A percentile compares a stretch with the other conserved stretches of the same genome.
Conservation (phyloP, 2,329 filamentous ascomycete species). For the Dactylellina haptotyla region DNA sequence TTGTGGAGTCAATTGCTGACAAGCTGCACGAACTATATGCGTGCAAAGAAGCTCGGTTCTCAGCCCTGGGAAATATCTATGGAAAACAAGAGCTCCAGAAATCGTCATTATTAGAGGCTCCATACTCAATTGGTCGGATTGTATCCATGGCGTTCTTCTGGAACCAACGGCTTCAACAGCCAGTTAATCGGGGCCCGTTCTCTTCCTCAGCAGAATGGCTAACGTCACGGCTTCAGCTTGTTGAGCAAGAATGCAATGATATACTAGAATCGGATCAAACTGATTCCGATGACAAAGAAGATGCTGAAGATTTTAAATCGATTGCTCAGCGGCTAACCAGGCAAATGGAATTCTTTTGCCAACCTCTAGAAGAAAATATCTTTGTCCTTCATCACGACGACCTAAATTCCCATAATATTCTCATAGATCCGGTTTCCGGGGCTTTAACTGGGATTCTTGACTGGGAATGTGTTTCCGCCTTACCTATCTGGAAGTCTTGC, state of each 20-base stretch:
- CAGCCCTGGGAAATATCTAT: constrained; percentile 59
- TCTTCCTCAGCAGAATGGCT: constrained; percentile 62
- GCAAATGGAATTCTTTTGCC: background rate
- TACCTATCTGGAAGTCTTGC: constrained; percentile 62
- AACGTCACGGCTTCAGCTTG: constrained; percentile 59
- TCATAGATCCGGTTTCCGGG: constrained; percentile 61
- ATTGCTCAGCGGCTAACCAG: constrained; percentile 59
- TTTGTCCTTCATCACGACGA: constrained; percentile 62
- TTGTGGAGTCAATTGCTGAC: constrained; percentile 57
- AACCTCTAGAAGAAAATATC: constrained; percentile 55
- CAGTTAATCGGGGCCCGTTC: constrained; percentile 62
- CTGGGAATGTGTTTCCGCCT: constrained; percentile 63
- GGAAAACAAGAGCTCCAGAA: no score
- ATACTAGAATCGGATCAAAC: constrained; percentile 56
- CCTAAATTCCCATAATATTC: constrained; percentile 62
- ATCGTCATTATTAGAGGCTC: constrained; percentile 1
- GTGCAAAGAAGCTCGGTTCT: constrained; percentile 54
- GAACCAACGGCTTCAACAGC: constrained; percentile 59
- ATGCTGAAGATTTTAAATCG: constrained; percentile 57
- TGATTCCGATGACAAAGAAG: constrained; percentile 56
- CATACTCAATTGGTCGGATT: constrained; percentile 56
- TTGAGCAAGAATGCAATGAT: constrained; percentile 58
- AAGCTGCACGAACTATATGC: constrained; percentile 59
- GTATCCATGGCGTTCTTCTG: constrained; percentile 61
- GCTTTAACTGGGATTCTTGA: constrained; percentile 62